Evolutionary conservation across 2,329 filamentous ascomycete genomes (phyloP), one percentile per base, ranked within the genome.

Genomic region (Alternaria sp.): DNA sequence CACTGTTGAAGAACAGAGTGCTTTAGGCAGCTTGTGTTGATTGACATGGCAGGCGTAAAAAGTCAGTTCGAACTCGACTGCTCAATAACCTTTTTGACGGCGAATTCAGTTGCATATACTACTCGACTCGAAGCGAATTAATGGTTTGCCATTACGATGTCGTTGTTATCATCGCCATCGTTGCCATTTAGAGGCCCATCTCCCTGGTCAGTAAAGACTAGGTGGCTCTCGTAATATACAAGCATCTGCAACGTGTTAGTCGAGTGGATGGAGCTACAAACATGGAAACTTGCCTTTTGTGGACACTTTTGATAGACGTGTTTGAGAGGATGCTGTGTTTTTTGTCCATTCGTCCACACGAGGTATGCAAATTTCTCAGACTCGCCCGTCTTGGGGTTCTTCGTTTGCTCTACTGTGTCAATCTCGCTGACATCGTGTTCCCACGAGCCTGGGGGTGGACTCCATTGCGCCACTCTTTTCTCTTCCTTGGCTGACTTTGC

Each of bases 281-380:
- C 8, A 4, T 11, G 29, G 11, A 5, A 14, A 54, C 51, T 7
- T 42, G 83, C 89, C 83, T 89, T 91, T 72, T 94, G 91, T 0
- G 91, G 91, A 66, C 90, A 93, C 67, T 92, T 88, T 69, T 87
- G 84, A 69, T 93, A 91, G 7, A 93, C 84, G 13, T 88, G 83
- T 21, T 82, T 76, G 14, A 91, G 86, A 9, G 86, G 83, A 69
- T 94, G 91, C 71, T 90, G 88, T 1, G 90, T 91, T 80, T 92
- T 93, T 46, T 86, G 81, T 8, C 87, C 87, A 60, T 89, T 87
- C 67, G 87, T 88, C 91, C 91, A 94, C 11, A 86, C 86, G 31
- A 93, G 78, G 66, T 89, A 92, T 1, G 90, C 90, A 31, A 87
- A 82, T 13, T 91, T 80, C 58, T 83, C 84, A 4, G 79, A 80